Evolutionary conservation across 176 grass and related monocot genomes (phyloP), one percentile per base, ranked within the genome.

Genomic region (Echinochloa phyllopogon): DNA sequence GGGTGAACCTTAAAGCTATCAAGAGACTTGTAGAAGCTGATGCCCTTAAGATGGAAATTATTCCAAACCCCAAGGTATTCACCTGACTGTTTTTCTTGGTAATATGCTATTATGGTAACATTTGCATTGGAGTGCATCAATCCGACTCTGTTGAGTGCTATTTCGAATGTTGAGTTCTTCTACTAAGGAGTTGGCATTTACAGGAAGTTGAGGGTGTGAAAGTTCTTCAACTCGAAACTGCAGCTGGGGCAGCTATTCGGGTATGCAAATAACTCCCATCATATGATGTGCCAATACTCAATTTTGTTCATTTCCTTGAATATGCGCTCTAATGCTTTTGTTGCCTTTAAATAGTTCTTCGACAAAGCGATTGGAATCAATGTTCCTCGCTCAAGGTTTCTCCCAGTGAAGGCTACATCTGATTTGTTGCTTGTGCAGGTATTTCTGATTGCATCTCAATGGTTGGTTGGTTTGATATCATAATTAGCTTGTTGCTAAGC

Each of bases 1-100:
- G 96, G 96, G 93, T 99, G 86, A 99, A 96, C 93, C 94, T 99
- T 90, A 99, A 99, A 85, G 96, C 96, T 81, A 92, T 99, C 87
- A 99, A 99, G 88, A 86, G 94, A 43, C 96, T 99, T 51, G 94
- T 96, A 84, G 94, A 99, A 86, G 91, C 91, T 84, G 96, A 99
- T 55, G 94, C 94, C 33, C 96, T 99, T 87, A 99, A 96, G 77
- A 99, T 99, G 96, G 96, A 99, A 83, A 99, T 99, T 66, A 99
- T 99, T 91, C 96, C 94, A 77, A 99, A 99, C 84, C 97, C 94
- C 27, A 99, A 99, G 97, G 97, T 94, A 33, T 39, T 39, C 21
- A 63, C 65, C 20, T 58, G 13, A 6, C 6, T 45, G 33, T 50
- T 82, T 76, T 10, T 85, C 9, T 48, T 38, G 45, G 42, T 11